Conservation (phyloP, 495 filamentous ascomycete genomes). For the Achaetomiella virescens region DNA sequence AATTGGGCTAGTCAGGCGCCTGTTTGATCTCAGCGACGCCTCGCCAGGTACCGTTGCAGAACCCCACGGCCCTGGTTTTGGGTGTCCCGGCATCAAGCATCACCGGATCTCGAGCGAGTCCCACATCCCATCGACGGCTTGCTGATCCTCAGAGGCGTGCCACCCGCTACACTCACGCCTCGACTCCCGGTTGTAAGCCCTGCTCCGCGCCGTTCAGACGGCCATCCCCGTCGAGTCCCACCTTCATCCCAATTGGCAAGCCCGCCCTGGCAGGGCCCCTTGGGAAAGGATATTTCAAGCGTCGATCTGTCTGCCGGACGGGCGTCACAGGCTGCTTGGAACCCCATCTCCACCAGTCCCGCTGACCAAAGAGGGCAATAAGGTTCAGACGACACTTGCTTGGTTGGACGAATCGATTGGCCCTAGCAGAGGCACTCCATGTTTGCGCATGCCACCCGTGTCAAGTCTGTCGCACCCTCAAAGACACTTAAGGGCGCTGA, state of each 20-base stretch:
- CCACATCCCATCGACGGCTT: constrained; percentile 5
- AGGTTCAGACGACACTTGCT: constrained; percentile 37
- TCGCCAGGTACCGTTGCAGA: constrained; percentile 1
- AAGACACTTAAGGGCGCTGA: constrained; percentile 73
- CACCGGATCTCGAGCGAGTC: constrained; percentile 21
- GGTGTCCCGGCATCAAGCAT: constrained; percentile 9
- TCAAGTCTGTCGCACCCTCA: constrained; percentile 32
- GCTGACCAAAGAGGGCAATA: constrained; percentile 39
- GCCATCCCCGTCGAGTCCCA: neutral
- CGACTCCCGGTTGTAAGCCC: constrained; percentile 22
- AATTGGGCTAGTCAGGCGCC: constrained; percentile 6
- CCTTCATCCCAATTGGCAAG: constrained; percentile 28
- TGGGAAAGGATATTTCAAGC: constrained; percentile 35
- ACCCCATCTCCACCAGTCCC: constrained; percentile 37
- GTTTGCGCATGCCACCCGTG: constrained; percentile 32
- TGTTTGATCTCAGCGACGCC: constrained; percentile 2
- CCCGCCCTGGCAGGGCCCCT: constrained; percentile 26
- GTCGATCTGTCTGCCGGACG: constrained; percentile 42
- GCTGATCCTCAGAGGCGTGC: constrained; percentile 12
- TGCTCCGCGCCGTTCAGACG: constrained; percentile 23
- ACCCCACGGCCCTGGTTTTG: constrained; percentile 3
- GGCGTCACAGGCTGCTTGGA: constrained; percentile 40
- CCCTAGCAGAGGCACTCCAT: constrained; percentile 25
- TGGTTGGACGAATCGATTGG: constrained; percentile 37
- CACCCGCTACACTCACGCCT: constrained; percentile 15